A percentile compares a stretch with the other conserved stretches of the same genome.
Evolutionary conservation across 805 yeast species (phyloP).

Genomic region (Wickerhamomyces ciferrii): DNA sequence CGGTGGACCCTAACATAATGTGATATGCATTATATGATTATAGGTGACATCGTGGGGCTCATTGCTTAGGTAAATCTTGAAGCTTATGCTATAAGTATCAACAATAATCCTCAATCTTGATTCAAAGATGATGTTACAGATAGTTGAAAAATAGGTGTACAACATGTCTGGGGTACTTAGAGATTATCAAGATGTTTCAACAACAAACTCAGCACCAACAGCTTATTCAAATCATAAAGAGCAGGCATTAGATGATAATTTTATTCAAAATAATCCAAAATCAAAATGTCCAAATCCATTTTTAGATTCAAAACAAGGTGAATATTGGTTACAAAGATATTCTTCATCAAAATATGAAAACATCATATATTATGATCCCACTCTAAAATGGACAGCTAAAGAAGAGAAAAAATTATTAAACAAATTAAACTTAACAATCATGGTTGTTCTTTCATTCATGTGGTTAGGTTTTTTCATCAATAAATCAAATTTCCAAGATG

Average conservation of each 20-base stretch:
- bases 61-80: no score
- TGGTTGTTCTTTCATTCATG: neutral
- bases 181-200: neutral
- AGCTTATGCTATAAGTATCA: no score
- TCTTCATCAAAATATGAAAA: constrained; percentile 47
- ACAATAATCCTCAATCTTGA: no score
- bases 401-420: constrained; percentile 38
- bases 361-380: constrained; percentile 46
- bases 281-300: constrained; percentile 9
- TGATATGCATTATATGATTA: no score
- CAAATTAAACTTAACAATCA: neutral
- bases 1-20: no score
- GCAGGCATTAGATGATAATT: neutral
- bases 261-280: neutral
- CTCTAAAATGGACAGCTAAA: constrained; percentile 42
- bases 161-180: no score
- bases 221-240: no score
- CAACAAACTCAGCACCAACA: neutral
- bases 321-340: constrained; percentile 36
- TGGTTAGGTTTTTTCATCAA: constrained; percentile 1
- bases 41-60: no score
- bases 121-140: no score
- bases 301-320: constrained; percentile 37
- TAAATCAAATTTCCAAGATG: constrained; percentile 10
- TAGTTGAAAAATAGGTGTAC: no score